phyloP scores from a whole-genome alignment of 2,329 filamentous ascomycete species.

The Aspergillus oerlinghausenensis region DNA sequence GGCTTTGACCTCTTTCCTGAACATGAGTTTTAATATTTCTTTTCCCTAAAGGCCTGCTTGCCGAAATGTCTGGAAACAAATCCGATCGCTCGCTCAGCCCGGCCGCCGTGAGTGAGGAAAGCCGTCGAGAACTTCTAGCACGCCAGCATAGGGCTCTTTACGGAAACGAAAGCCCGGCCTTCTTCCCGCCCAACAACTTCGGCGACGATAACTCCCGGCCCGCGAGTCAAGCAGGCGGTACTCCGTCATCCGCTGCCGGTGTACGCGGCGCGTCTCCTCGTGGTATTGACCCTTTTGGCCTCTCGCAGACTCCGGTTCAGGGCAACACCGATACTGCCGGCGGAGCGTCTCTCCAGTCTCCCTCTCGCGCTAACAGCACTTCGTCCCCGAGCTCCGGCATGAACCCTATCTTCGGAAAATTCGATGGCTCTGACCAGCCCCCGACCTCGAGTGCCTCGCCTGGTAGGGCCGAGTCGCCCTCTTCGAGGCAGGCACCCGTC shows the following conservation, averaged over 20 bases:
- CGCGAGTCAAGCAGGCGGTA: slow-evolving; percentile 61
- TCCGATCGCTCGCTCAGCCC: slow-evolving; percentile 82
- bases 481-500: slow-evolving; percentile 59
- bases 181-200: slow-evolving; percentile 63
- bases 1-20: slow-evolving; percentile 27
- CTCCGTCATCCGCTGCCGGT: slow-evolving; percentile 56
- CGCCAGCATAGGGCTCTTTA: slow-evolving; percentile 94
- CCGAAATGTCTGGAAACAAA: slow-evolving; percentile 70
- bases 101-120: slow-evolving; percentile 85
- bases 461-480: slow-evolving; percentile 66
- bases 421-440: slow-evolving; percentile 59
- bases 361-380: slow-evolving; percentile 74
- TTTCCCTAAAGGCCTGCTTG: slow-evolving; percentile 54
- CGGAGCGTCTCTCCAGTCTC: slow-evolving; percentile 46
- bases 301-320: slow-evolving; percentile 45
- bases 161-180: slow-evolving; percentile 63
- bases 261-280: slow-evolving; percentile 72
- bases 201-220: slow-evolving; percentile 65
- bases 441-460: slow-evolving; percentile 84
- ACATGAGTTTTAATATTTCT: slow-evolving; percentile 40
- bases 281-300: slow-evolving; percentile 66
- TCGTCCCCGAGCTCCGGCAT: slow-evolving; percentile 61
- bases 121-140: slow-evolving; percentile 90
- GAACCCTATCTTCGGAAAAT: slow-evolving; percentile 51
- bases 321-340: slow-evolving; percentile 44